Evolutionary conservation across 2,329 filamentous ascomycete species (phyloP), one percentile per base, ranked within the genome.

Genomic region (Epichloe coenophiala): DNA sequence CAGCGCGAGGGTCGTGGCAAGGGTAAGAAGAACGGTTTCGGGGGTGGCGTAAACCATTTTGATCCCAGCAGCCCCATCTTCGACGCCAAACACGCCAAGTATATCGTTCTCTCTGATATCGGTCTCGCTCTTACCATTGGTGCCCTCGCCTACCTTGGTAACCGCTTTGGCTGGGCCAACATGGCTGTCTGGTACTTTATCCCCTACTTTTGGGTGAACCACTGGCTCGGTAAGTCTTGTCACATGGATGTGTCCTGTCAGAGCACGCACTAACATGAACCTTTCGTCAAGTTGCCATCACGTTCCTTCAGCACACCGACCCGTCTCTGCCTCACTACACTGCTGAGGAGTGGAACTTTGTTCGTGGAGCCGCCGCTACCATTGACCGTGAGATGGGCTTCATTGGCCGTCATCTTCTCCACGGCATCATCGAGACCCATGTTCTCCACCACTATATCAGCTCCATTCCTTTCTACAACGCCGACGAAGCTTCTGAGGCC

Each of bases 301-400:
- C 91, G 59, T 97, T 83, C 78, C 82, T 97, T 56, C 91, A 97
- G 72, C 91, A 97, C 80, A 96, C 91, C 64, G 90, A 97, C 68
- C 90, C 90, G 45, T 81, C 85, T 41, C 85, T 97, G 44, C 91
- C 91, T 54, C 91, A 97, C 77, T 97, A 97, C 77, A 80, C 83
- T 51, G 78, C 81, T 54, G 78, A 86, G 56, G 80, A 85, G 62
- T 97, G 91, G 91, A 95, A 85, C 72, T 97, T 89, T 65, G 83
- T 90, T 57, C 89, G 91, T 59, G 91, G 91, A 61, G 91, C 91
- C 52, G 90, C 89, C 53, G 90, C 91, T 52, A 97, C 91, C 55
- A 95, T 97, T 62, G 91, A 97, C 65, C 90, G 91, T 61, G 91
- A 97, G 68, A 95, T 96, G 64, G 91, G 91, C 55, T 96, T 96